A percentile compares a stretch with the other conserved stretches of the same genome.
Evolutionary conservation across 2,329 filamentous ascomycete species (phyloP).

Genomic region (Colletotrichum magnum): DNA sequence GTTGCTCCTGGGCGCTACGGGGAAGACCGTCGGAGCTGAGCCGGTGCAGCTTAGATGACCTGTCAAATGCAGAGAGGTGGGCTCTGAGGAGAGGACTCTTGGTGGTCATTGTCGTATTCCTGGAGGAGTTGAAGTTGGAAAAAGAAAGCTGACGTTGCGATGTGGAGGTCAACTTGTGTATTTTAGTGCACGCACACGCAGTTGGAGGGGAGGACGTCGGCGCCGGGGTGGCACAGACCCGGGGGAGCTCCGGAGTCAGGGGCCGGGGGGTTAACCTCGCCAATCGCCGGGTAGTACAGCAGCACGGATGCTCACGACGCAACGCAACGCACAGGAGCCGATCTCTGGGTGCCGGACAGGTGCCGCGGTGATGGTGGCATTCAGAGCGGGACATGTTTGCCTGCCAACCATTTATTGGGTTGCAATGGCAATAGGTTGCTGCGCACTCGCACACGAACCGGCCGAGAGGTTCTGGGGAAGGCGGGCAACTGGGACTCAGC

Average conservation of each 20-base stretch:
- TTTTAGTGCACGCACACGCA: no score
- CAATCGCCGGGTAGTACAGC: slow-evolving; percentile 22
- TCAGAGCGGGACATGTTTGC: slow-evolving; percentile 11
- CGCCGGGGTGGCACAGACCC: slow-evolving; percentile 18
- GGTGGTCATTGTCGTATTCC: background rate
- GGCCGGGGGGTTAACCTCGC: slow-evolving; percentile 13
- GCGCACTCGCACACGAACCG: background rate
- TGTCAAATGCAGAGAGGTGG: slow-evolving; percentile 25
- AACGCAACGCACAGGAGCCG: background rate
- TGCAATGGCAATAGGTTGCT: slow-evolving; percentile 20
- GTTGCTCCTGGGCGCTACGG: slow-evolving; percentile 3
- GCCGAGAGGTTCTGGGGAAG: background rate
- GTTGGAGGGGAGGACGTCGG: slow-evolving; percentile 7
- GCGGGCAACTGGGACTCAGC: background rate
- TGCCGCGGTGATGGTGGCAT: slow-evolving; percentile 26
- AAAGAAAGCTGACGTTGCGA: slow-evolving; percentile 34
- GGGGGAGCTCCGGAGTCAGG: slow-evolving; percentile 17
- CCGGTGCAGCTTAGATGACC: slow-evolving; percentile 13
- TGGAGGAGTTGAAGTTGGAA: background rate
- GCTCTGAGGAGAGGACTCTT: background rate
- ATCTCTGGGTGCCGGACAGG: slow-evolving; percentile 8
- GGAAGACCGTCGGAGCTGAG: slow-evolving; percentile 14
- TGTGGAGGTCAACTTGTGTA: background rate
- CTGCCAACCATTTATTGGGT: background rate
- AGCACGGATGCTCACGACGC: slow-evolving; percentile 2